Conservation (phyloP, 495 filamentous ascomycete species). For the Talaromyces stipitatus region DNA sequence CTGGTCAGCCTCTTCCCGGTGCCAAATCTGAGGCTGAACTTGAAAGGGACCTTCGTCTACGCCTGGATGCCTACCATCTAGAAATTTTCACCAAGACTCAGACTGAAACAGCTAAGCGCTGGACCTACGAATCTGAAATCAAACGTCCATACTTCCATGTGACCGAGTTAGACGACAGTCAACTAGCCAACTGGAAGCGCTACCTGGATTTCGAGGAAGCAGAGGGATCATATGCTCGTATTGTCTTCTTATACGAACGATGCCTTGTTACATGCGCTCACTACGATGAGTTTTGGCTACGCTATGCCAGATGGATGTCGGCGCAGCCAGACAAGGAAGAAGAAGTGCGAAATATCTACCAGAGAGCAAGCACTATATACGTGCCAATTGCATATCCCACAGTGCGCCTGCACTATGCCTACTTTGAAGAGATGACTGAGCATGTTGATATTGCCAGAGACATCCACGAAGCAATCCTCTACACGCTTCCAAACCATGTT, state of each 20-base stretch:
- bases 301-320: constrained; percentile 96
- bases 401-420: constrained; percentile 83
- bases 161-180: constrained; percentile 77
- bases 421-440: constrained; percentile 82
- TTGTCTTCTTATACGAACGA: constrained; percentile 83
- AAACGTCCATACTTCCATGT: constrained; percentile 98
- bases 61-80: constrained; percentile 72
- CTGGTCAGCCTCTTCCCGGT: constrained; percentile 33
- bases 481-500: constrained; percentile 62
- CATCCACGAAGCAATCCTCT: constrained; percentile 75
- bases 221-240: constrained; percentile 69
- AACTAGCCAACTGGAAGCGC: constrained; percentile 89
- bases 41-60: constrained; percentile 72
- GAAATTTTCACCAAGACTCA: constrained; percentile 78
- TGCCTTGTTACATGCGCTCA: constrained; percentile 87
- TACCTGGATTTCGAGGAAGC: constrained; percentile 95
- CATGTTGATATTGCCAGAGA: constrained; percentile 71
- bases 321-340: constrained; percentile 75
- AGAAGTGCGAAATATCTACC: constrained; percentile 89
- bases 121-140: constrained; percentile 91
- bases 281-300: constrained; percentile 96
- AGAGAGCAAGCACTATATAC: constrained; percentile 75
- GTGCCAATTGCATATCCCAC: constrained; percentile 76
- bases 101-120: constrained; percentile 83
- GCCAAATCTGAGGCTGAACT: constrained; percentile 64